Conservation (phyloP, 2,329 filamentous ascomycete species). For the Colletotrichum sansevieriae region DNA sequence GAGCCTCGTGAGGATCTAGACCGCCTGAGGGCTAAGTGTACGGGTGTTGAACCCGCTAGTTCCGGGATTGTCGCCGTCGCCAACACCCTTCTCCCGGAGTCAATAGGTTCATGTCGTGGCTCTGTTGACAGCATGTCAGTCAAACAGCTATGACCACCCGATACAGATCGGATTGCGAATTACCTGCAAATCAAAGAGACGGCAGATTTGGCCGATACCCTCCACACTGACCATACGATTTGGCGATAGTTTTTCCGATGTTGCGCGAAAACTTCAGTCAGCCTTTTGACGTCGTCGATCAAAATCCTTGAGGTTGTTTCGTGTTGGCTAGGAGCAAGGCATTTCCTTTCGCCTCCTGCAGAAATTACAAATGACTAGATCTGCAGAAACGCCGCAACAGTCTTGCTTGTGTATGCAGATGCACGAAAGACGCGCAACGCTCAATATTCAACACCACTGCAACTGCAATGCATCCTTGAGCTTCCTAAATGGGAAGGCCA, state of each 20-base stretch:
- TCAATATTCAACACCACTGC: background rate
- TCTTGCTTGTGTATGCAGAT: conserved; percentile 4
- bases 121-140: conserved; percentile 7
- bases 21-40: background rate
- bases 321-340: conserved; percentile 17
- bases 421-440: conserved; percentile 1
- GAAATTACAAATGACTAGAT: conserved; percentile 28
- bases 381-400: background rate
- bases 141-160: background rate
- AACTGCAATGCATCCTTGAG: background rate
- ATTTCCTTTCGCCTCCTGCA: conserved; percentile 12
- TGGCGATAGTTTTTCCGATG: conserved; percentile 6
- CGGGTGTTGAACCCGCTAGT: background rate
- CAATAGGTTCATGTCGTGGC: background rate
- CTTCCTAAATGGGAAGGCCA: conserved; percentile 23
- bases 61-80: background rate
- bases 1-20: background rate
- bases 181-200: background rate
- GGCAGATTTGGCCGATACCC: conserved; percentile 5
- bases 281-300: conserved; percentile 9
- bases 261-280: background rate
- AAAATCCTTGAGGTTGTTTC: conserved; percentile 31
- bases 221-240: background rate
- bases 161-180: background rate
- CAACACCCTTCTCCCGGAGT: background rate